Percentiles rank a stretch among this genome's conserved stretches.
phyloP scores from a whole-genome alignment of 2,329 filamentous ascomycete species.

The Fusarium mexicanum region DNA sequence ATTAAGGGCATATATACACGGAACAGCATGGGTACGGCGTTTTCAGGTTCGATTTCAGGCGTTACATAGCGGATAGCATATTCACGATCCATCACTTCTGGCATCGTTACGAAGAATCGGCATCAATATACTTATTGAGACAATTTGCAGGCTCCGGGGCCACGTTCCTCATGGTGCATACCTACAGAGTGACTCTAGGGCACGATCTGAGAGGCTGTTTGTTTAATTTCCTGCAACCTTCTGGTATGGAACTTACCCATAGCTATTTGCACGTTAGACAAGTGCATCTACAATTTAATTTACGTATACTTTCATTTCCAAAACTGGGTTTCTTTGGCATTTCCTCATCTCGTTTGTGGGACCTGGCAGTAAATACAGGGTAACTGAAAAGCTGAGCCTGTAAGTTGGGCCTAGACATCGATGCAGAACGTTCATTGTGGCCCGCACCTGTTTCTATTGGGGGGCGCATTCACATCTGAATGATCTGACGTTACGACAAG shows the following conservation, averaged over 20 bases:
- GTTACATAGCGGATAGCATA: conserved; percentile 16
- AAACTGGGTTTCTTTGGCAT: background rate
- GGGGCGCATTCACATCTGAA: background rate
- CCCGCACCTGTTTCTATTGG: background rate
- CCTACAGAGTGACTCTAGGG: background rate
- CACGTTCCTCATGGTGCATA: background rate
- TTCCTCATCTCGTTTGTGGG: background rate
- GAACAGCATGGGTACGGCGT: conserved; percentile 8
- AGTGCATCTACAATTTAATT: no score
- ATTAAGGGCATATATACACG: conserved; percentile 17
- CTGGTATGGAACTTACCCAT: background rate
- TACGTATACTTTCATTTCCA: background rate
- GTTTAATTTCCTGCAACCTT: background rate
- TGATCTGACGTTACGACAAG: background rate
- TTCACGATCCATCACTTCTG: background rate
- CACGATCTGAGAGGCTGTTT: background rate
- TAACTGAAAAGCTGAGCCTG: background rate
- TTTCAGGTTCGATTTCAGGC: conserved; percentile 10
- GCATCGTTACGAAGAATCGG: background rate
- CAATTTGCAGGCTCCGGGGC: conserved; percentile 1
- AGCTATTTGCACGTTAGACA: background rate
- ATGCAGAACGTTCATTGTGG: background rate
- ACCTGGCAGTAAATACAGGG: background rate
- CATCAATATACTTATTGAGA: background rate
- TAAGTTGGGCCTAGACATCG: background rate